These are phyloP conservation scores for Trichosanthes truncata DNA, from an alignment of 306 rosid species.

Conservation along the genomic window DNA sequence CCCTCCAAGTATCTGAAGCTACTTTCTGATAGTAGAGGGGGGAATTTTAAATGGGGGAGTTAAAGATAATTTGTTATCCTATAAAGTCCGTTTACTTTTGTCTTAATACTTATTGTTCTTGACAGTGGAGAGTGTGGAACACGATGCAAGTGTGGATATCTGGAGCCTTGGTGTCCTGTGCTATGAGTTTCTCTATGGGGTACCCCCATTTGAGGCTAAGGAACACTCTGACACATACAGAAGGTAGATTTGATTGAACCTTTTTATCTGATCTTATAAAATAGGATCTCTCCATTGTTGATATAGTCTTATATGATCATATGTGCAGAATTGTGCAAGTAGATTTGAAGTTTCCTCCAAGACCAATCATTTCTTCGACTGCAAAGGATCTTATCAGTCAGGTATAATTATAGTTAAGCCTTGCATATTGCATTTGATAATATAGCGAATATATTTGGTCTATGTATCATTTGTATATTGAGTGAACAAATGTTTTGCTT, in stretches of 20 bases:
- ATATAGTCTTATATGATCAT: not conserved
- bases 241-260: slow-evolving; percentile 36
- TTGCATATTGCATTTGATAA: not conserved
- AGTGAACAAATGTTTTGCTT: not conserved
- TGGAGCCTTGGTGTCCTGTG: slow-evolving; percentile 98
- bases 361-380: slow-evolving; percentile 78
- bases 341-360: slow-evolving; percentile 89
- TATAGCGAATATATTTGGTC: not conserved
- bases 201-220: slow-evolving; percentile 96
- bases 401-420: slow-evolving; percentile 20
- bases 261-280: not conserved
- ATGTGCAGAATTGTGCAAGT: slow-evolving; percentile 79
- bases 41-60: not conserved
- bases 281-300: not conserved
- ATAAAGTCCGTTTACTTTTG: not conserved
- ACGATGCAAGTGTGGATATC: slow-evolving; percentile 94
- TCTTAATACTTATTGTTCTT: not conserved
- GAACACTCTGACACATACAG: slow-evolving; percentile 97
- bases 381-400: slow-evolving; percentile 95
- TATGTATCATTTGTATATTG: not conserved
- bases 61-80: not conserved
- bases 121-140: slow-evolving; percentile 96
- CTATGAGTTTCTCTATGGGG: slow-evolving; percentile 95
- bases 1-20: not conserved
- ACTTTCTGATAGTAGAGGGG: not conserved